phyloP scores from a whole-genome alignment of 2,329 filamentous ascomycete genomes.

The Curvularia hawaiiensis region DNA sequence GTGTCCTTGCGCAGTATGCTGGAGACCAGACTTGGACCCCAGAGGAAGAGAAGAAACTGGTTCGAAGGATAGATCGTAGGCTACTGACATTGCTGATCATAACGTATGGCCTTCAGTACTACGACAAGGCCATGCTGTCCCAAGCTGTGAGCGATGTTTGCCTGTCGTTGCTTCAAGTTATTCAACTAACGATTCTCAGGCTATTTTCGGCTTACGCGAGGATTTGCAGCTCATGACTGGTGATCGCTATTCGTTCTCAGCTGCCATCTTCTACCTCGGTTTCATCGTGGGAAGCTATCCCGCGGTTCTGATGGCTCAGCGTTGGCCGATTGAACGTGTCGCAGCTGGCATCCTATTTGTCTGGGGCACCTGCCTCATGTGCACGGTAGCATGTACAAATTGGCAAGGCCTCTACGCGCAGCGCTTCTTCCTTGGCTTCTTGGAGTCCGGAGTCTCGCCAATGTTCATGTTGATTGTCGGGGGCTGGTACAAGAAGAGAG shows the following conservation, averaged over 20 bases:
- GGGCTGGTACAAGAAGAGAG: not conserved
- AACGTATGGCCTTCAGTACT: not conserved
- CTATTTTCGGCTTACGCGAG: not conserved
- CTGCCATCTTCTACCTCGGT: not conserved
- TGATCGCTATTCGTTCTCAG: not conserved
- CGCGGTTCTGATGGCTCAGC: not conserved
- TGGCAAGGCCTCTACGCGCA: not conserved
- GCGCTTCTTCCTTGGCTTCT: not conserved
- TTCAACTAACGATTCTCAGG: not conserved
- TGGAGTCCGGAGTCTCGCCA: not conserved
- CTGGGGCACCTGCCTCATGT: not conserved
- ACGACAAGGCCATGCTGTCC: not conserved
- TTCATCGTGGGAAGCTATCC: not conserved
- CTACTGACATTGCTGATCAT: not conserved
- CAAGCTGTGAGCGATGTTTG: not conserved
- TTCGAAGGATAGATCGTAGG: not conserved
- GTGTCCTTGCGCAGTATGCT: not conserved
- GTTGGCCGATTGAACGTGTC: not conserved
- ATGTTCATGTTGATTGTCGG: conserved; percentile 1
- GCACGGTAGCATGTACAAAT: not conserved
- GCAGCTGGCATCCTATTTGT: not conserved
- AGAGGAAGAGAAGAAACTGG: not conserved
- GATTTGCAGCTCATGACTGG: not conserved
- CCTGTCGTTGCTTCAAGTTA: not conserved
- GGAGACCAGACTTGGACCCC: not conserved